These are phyloP conservation scores for Fusarium anthophilum DNA, from an alignment of 2,329 filamentous ascomycete species.

Conservation along the genomic window DNA sequence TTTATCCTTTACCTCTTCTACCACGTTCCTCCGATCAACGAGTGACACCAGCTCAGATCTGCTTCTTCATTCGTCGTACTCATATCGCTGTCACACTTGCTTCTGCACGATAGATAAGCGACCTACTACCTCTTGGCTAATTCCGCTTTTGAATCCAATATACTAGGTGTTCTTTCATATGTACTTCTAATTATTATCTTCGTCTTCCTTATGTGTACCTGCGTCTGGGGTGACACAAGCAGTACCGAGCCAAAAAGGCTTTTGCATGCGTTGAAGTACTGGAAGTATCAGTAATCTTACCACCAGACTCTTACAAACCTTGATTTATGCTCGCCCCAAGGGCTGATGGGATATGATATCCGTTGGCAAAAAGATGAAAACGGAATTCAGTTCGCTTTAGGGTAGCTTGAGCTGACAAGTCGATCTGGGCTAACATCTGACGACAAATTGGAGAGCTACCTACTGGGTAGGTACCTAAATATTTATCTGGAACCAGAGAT, in stretches of 20 bases:
- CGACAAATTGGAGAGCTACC: neutral
- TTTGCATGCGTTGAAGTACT: neutral
- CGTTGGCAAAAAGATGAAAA: neutral
- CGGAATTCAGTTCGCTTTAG: neutral
- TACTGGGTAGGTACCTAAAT: neutral
- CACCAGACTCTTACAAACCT: neutral
- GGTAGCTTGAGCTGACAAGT: neutral
- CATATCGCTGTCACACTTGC: slow-evolving; percentile 14
- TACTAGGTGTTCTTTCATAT: neutral
- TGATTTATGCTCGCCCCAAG: slow-evolving; percentile 19
- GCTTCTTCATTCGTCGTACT: neutral
- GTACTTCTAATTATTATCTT: neutral
- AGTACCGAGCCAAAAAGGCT: neutral
- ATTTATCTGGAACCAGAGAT: neutral
- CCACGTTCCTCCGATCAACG: neutral
- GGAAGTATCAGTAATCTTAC: neutral
- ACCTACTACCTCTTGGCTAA: neutral
- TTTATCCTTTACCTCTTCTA: neutral
- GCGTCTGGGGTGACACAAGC: slow-evolving; percentile 18
- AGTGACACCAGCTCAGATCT: neutral
- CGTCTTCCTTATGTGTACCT: slow-evolving; percentile 9
- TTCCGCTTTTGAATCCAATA: neutral
- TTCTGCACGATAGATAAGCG: neutral
- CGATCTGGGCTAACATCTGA: neutral
- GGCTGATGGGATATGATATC: neutral